A percentile compares a stretch with the other conserved stretches of the same genome.
These are phyloP conservation scores for Exutisphaerella laricina DNA, from an alignment of 2,329 filamentous ascomycete species.

Conservation along the genomic window DNA sequence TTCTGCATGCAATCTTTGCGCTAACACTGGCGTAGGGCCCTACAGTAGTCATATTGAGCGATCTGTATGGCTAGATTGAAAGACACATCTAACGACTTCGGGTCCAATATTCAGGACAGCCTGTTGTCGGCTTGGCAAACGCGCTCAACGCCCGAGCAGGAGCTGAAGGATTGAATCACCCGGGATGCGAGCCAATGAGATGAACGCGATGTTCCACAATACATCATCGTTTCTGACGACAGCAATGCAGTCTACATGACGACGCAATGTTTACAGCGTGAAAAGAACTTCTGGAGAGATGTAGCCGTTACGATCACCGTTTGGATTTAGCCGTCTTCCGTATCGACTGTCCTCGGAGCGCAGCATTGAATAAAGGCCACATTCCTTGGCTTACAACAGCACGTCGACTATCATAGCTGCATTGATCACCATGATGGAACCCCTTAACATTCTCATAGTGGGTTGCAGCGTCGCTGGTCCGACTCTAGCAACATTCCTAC, in stretches of 20 bases:
- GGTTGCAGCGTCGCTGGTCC: conserved; percentile 30
- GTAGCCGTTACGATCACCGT: no score
- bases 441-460: conserved; percentile 26
- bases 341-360: neutral
- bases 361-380: neutral
- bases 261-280: no score
- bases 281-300: no score
- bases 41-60: no score
- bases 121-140: no score
- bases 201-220: neutral
- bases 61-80: no score
- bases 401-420: neutral
- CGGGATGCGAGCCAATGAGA: neutral
- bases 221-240: conserved; percentile 1
- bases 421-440: conserved; percentile 6
- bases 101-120: no score
- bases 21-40: no score
- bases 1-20: no score
- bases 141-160: no score
- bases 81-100: no score
- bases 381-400: neutral
- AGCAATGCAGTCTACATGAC: neutral
- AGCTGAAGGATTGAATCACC: neutral
- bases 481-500: conserved; percentile 25
- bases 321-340: no score